phyloP scores from a whole-genome alignment of 768 basidiomycete genomes.

The Suillus sp. region DNA sequence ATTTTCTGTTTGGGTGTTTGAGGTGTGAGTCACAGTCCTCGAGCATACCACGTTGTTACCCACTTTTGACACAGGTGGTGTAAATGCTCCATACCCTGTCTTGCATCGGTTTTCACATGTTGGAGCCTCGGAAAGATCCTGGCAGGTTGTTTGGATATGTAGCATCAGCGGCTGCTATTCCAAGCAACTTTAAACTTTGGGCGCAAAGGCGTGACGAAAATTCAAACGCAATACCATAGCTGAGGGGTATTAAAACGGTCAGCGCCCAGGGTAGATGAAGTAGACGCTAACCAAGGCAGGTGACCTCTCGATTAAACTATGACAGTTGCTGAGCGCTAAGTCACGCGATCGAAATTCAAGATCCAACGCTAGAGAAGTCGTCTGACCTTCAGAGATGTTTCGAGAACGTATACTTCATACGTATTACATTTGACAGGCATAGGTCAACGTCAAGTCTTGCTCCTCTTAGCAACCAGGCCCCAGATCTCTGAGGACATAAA shows the following conservation, averaged over 20 bases:
- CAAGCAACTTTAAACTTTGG: neutral
- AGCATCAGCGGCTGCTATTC: neutral
- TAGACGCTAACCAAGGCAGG: neutral
- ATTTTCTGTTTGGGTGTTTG: neutral
- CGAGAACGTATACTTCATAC: neutral
- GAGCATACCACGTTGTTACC: neutral
- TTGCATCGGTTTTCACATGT: neutral
- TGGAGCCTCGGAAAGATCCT: neutral
- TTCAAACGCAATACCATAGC: neutral
- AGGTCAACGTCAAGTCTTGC: neutral
- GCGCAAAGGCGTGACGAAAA: neutral
- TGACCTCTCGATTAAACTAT: neutral
- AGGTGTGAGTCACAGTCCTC: neutral
- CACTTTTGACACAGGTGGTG: neutral
- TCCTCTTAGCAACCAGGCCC: slow-evolving; percentile 2
- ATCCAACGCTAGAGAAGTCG: neutral
- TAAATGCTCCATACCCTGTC: neutral
- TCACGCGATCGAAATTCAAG: neutral
- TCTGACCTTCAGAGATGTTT: neutral
- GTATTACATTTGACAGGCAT: neutral
- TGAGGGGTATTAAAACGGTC: neutral
- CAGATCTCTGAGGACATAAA: neutral
- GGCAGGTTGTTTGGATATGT: neutral
- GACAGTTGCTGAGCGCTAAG: neutral
- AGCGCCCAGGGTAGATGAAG: neutral